These are phyloP conservation scores for Pythium grandisporangium DNA, from an alignment of 352 stramenopile species.

Conservation along the genomic window DNA sequence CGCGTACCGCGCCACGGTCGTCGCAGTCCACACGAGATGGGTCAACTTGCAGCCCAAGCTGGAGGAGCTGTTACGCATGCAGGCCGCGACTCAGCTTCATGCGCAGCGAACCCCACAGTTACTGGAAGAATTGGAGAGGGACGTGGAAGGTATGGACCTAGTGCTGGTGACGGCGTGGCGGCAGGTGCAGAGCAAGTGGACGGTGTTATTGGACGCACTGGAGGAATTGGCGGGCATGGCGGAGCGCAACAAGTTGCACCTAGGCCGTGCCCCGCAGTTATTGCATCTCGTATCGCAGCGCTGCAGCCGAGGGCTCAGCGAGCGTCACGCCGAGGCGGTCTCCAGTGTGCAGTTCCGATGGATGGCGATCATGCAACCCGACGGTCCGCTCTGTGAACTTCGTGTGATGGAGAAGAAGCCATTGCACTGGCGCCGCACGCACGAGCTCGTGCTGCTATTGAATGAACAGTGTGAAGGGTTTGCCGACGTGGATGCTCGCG, in stretches of 20 bases:
- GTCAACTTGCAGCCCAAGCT: slow-evolving; percentile 53
- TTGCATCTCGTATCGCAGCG: slow-evolving; percentile 33
- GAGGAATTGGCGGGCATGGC: slow-evolving; percentile 54
- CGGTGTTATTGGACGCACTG: slow-evolving; percentile 26
- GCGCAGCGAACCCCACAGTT: slow-evolving; percentile 39
- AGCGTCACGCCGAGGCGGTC: slow-evolving; percentile 43
- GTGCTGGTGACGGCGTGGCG: slow-evolving; percentile 48
- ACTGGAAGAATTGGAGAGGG: slow-evolving; percentile 25
- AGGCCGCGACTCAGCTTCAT: slow-evolving; percentile 35
- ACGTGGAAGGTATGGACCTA: slow-evolving; percentile 57
- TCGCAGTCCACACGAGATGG: slow-evolving; percentile 58
- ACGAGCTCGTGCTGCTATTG: slow-evolving; percentile 53
- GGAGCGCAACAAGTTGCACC: slow-evolving; percentile 44
- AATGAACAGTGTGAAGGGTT: slow-evolving; percentile 72
- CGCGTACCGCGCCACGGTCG: slow-evolving; percentile 34
- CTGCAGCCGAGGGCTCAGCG: slow-evolving; percentile 49
- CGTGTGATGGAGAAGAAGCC: slow-evolving; percentile 58
- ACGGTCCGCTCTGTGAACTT: slow-evolving; percentile 52
- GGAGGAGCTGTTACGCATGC: slow-evolving; percentile 50
- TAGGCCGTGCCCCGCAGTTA: slow-evolving; percentile 38
- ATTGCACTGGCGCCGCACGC: slow-evolving; percentile 61
- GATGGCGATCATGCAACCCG: slow-evolving; percentile 56
- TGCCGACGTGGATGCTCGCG: slow-evolving; percentile 34
- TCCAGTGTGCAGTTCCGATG: slow-evolving; percentile 62
- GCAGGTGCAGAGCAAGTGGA: slow-evolving; percentile 54